Evolutionary conservation across 495 filamentous ascomycete species (phyloP), one percentile per base, ranked within the genome.

Genomic region (Penicillium verhagenii): DNA sequence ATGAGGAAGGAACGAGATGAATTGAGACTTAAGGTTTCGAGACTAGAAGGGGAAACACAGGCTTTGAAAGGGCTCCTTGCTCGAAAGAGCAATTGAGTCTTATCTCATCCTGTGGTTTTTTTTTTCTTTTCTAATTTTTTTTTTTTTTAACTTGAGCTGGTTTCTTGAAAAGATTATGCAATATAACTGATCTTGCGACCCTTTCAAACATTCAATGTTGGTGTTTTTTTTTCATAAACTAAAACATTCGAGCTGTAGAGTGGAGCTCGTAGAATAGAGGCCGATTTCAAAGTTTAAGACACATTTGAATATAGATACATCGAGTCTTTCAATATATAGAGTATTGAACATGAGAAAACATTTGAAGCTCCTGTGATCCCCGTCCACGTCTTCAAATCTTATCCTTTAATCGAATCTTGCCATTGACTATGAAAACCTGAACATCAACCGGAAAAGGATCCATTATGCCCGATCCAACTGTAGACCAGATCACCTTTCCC

Each of bases 1-100:
- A 67, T 87, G 21, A 79, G 80, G 58, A 64, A 74, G 47, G 85
- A 85, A 66, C 74, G 86, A 13, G 86, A 88, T 60, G 87, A 85
- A 31, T 60, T 91, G 62, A 82, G 82, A 60, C 73, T 90, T 50
- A 74, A 69, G 26, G 73, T 86, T 38, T 85, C 84, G 40, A 78
- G 81, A 60, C 68, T 84, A 67, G 85, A 89, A 68, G 86, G 84
- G 6, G 85, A 88, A 71, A 72, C 72, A 40, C 66, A 74, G 50
- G 72, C 68, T 43, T 50, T 76, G 40, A 63, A 66, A 47, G 56
- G 71, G 40, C 65, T 76, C 47, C 51, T 68, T 18, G 50, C 57
- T 54, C 62, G 59, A 24, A 63, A 61, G 53, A 48, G 39, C 49
- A 52, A 53, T n/a, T 59, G 52, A 60, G 51, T 39, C 31, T 23